Evolutionary conservation across 2,329 filamentous ascomycete species (phyloP), one percentile per base, ranked within the genome.

Genomic region (Clarireedia sp.): DNA sequence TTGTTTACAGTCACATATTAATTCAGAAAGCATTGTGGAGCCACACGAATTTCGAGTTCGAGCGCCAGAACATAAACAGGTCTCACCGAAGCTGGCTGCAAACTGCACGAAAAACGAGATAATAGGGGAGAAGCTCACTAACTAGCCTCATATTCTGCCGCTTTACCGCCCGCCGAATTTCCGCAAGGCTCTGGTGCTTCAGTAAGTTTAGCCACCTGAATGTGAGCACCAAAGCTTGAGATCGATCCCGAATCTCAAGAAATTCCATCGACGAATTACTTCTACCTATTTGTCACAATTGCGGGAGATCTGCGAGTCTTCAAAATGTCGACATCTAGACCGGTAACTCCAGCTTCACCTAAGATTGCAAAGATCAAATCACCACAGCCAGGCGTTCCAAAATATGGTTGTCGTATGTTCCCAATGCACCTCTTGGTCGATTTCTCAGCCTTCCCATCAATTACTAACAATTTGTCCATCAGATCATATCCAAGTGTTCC

Each of bases 401-500:
- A 83, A 63, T 86, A 80, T 64, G 82, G 82, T 57, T 86, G 82
- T 70, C 81, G 82, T 85, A 73, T 66, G 81, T 60, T 19, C 50
- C 55, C 41, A 24, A 29, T 55, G 38, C 36, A 51, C 47, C 37
- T 51, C 48, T 40, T 50, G 24, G 21, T 51, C 45, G 43, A 40
- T 43, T 38, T 50, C 43, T 60, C 52, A 60, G 53, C 50, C 57
- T 54, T 54, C 52, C 17, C 52, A 56, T 73, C 64, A 45, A 51
- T 55, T 55, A 50, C 54, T 56, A 48, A 56, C 41, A 47, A n/a
- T n/a, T 19, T 29, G 29, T 41, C 38, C 12, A 33, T 33, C 65
- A 90, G 87, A 89, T 68, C 87, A 91, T 70, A 78, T 89, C 48
- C 83, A 88, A 68, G 75, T 78, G 23, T 79, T 90, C 57, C 76